phyloP scores from a whole-genome alignment of 768 basidiomycete genomes.

The Phaeotremella skinneri region DNA sequence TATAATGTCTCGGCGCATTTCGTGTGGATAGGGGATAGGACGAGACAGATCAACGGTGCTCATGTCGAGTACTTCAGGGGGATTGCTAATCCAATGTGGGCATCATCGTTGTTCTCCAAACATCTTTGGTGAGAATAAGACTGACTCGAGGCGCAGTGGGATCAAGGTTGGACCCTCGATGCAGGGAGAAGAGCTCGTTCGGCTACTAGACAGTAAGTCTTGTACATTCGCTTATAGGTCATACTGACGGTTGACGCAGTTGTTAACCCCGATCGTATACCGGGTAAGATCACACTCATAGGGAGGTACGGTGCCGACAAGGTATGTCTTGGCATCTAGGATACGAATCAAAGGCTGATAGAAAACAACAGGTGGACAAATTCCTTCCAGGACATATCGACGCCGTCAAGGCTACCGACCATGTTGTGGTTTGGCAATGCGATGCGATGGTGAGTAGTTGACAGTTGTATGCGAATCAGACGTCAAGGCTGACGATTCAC shows the following conservation, averaged over 20 bases:
- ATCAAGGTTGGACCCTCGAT: constrained; percentile 94
- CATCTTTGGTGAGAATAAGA: background rate
- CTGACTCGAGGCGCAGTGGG: constrained; percentile 55
- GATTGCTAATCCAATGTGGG: constrained; percentile 50
- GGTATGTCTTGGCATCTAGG: constrained; percentile 53
- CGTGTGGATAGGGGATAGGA: constrained; percentile 96
- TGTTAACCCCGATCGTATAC: constrained; percentile 79
- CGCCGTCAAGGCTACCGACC: constrained; percentile 72
- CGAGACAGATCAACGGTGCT: constrained; percentile 83
- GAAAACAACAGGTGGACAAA: constrained; percentile 64
- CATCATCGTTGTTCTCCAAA: background rate
- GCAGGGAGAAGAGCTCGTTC: constrained; percentile 70
- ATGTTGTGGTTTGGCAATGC: constrained; percentile 90
- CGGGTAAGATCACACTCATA: constrained; percentile 82
- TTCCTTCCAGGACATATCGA: constrained; percentile 76
- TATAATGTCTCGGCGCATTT: constrained; percentile 95
- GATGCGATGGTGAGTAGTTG: constrained; percentile 71
- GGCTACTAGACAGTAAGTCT: constrained; percentile 66
- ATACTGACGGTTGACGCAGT: constrained; percentile 55
- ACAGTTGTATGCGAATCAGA: background rate
- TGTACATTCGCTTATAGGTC: background rate
- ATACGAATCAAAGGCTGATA: background rate
- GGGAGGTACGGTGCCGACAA: constrained; percentile 89
- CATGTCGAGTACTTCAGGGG: constrained; percentile 69
- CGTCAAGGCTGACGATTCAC: background rate